phyloP scores from a whole-genome alignment of 148 eudicot species.

The Polygonum aviculare region DNA sequence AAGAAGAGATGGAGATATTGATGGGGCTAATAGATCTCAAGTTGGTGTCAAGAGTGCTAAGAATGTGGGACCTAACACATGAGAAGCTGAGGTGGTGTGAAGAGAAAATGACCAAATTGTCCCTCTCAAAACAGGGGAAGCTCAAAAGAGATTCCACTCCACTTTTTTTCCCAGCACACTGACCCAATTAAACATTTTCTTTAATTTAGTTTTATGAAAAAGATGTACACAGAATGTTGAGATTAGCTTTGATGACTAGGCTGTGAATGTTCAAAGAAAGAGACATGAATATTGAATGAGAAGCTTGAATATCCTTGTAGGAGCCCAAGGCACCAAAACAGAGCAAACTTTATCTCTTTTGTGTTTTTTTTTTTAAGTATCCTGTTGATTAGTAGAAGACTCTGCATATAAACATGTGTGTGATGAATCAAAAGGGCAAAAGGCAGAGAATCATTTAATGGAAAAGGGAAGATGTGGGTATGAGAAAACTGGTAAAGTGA shows the following conservation, averaged over 20 bases:
- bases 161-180: slow-evolving; percentile 85
- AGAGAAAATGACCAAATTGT: slow-evolving; percentile 72
- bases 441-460: background rate
- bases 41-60: slow-evolving; percentile 79
- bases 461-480: background rate
- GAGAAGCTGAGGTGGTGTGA: slow-evolving; percentile 91
- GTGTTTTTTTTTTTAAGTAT: no score
- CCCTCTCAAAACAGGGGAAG: slow-evolving; percentile 43
- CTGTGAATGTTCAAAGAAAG: slow-evolving; percentile 23
- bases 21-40: slow-evolving; percentile 76
- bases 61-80: slow-evolving; percentile 54
- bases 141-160: slow-evolving; percentile 81
- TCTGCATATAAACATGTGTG: background rate
- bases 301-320: slow-evolving; percentile 38
- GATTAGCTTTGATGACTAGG: slow-evolving; percentile 38
- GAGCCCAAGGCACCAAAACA: background rate
- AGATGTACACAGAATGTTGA: background rate
- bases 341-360: background rate
- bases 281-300: slow-evolving; percentile 13
- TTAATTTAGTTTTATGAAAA: background rate
- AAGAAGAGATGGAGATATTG: slow-evolving; percentile 62
- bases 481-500: background rate
- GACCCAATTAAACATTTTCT: slow-evolving; percentile 14
- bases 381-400: background rate
- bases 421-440: background rate